Conservation (phyloP, 495 filamentous ascomycete genomes). For the Copromyces sp. region DNA sequence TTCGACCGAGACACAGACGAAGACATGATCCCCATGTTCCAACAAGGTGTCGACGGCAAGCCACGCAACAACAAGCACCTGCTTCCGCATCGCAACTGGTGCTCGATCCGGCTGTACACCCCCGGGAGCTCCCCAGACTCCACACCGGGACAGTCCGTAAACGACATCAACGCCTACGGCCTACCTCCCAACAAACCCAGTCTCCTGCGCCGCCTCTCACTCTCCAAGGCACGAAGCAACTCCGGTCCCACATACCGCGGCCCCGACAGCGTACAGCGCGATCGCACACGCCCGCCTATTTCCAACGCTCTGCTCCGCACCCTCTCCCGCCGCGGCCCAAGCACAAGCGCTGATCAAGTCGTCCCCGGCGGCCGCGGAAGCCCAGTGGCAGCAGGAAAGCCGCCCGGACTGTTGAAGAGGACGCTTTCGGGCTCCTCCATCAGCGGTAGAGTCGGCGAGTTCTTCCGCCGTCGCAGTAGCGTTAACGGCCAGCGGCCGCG, state of each 20-base stretch:
- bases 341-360: slow-evolving; percentile 33
- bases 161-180: slow-evolving; percentile 24
- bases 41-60: slow-evolving; percentile 78
- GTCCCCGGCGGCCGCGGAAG: slow-evolving; percentile 16
- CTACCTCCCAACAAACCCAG: slow-evolving; percentile 19
- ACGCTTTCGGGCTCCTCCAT: slow-evolving; percentile 21
- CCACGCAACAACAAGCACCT: slow-evolving; percentile 81
- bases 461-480: slow-evolving; percentile 44
- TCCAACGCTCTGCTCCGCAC: slow-evolving; percentile 26
- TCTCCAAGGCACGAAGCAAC: slow-evolving; percentile 14
- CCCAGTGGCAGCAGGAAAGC: slow-evolving; percentile 31
- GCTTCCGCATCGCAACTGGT: slow-evolving; percentile 90
- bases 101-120: slow-evolving; percentile 72
- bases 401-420: slow-evolving; percentile 55
- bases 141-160: slow-evolving; percentile 41
- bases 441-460: slow-evolving; percentile 26
- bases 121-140: slow-evolving; percentile 65
- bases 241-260: slow-evolving; percentile 16
- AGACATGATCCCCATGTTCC: slow-evolving; percentile 89
- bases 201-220: slow-evolving; percentile 31
- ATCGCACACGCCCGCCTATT: slow-evolving; percentile 24
- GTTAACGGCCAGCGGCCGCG: slow-evolving; percentile 24
- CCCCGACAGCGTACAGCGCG: slow-evolving; percentile 12
- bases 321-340: slow-evolving; percentile 28
- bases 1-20: slow-evolving; percentile 79